Conservation (phyloP, 2,329 filamentous ascomycete genomes). For the Pseudogymnoascus sp. region DNA sequence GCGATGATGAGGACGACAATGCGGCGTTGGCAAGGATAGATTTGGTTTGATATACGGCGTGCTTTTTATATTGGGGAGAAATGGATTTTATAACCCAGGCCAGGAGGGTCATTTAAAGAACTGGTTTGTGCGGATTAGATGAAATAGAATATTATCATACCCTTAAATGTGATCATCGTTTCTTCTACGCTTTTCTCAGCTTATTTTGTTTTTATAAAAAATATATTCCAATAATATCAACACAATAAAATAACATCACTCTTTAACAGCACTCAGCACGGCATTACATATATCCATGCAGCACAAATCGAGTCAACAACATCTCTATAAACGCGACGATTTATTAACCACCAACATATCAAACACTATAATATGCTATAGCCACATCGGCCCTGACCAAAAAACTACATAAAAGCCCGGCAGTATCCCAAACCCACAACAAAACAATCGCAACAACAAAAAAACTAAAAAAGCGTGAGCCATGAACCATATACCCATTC, state of each 20-base stretch:
- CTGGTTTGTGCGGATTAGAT: background rate
- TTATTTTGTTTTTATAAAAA: no score
- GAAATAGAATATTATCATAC: no score
- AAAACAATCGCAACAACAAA: background rate
- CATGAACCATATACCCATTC: slow-evolving; percentile 12
- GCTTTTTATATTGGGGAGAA: background rate
- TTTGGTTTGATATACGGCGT: background rate
- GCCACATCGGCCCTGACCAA: background rate
- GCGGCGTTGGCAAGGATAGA: slow-evolving; percentile 29
- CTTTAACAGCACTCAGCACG: no score
- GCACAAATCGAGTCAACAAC: background rate
- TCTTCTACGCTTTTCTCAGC: no score
- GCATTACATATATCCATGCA: background rate
- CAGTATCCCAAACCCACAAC: background rate
- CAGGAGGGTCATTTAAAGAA: background rate
- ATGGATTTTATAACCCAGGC: background rate
- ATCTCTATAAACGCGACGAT: background rate
- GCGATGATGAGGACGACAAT: slow-evolving; percentile 25
- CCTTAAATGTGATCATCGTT: no score
- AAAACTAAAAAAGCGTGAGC: slow-evolving; percentile 8
- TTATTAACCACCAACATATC: slow-evolving; percentile 10
- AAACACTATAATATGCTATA: slow-evolving; percentile 8
- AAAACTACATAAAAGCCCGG: background rate
- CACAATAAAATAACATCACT: no score
- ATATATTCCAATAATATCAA: no score